These are phyloP conservation scores for Fusarium protoensiforme DNA, from an alignment of 2,329 filamentous ascomycete species.

Conservation along the genomic window DNA sequence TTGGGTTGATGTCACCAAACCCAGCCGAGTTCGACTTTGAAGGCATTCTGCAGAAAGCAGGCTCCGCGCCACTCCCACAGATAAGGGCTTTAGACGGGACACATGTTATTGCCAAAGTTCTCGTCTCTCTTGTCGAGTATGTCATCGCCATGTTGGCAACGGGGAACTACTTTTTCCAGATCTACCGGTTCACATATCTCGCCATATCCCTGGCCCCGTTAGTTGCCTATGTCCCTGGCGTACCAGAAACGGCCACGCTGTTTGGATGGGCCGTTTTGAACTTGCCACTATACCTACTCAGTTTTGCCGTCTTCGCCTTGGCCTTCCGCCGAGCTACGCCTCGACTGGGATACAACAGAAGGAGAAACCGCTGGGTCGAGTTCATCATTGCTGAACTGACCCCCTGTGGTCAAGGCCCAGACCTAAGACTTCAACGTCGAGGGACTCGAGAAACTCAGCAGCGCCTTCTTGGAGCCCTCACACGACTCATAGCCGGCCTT, in stretches of 20 bases:
- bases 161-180: slow-evolving; percentile 14
- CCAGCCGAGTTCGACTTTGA: slow-evolving; percentile 18
- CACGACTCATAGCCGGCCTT: slow-evolving; percentile 9
- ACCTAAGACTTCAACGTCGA: background rate
- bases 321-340: slow-evolving; percentile 2
- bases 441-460: background rate
- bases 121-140: slow-evolving; percentile 18
- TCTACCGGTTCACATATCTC: slow-evolving; percentile 18
- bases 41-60: slow-evolving; percentile 9
- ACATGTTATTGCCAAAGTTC: slow-evolving; percentile 4
- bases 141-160: slow-evolving; percentile 5
- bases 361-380: background rate
- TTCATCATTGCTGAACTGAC: slow-evolving; percentile 14
- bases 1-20: slow-evolving; percentile 23
- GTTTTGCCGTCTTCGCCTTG: slow-evolving; percentile 19
- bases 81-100: background rate
- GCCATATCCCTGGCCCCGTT: slow-evolving; percentile 16
- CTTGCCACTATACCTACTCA: slow-evolving; percentile 17
- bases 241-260: slow-evolving; percentile 21
- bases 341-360: background rate
- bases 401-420: slow-evolving; percentile 12
- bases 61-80: background rate
- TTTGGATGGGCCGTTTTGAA: slow-evolving; percentile 23
- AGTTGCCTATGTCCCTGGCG: background rate
- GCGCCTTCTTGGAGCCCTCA: background rate